Conservation (phyloP, 2,329 filamentous ascomycete species). For the Rhinocladiella similis region DNA sequence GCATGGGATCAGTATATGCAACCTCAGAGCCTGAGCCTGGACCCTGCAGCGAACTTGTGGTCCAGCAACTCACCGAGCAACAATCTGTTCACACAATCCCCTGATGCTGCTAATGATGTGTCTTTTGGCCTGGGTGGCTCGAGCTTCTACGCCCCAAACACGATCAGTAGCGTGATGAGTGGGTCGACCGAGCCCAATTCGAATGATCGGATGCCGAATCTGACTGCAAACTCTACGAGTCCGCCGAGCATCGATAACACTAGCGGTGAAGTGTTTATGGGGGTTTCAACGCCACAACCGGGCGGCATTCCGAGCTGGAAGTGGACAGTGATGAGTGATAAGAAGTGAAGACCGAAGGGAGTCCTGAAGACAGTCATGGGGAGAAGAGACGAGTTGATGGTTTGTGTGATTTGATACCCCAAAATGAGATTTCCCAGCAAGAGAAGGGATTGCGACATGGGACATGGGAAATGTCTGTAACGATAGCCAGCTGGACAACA, state of each 20-base stretch:
- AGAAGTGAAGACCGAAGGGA: conserved; percentile 6
- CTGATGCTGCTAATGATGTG: conserved; percentile 11
- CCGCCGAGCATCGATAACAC: conserved; percentile 14
- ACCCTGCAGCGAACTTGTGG: conserved; percentile 43
- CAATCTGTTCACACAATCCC: conserved; percentile 23
- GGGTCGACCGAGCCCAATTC: conserved; percentile 19
- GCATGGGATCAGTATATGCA: conserved; percentile 71
- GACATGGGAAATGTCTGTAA: background rate
- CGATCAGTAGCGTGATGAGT: conserved; percentile 12
- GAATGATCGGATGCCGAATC: conserved; percentile 16
- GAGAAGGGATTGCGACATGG: background rate
- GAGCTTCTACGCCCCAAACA: conserved; percentile 18
- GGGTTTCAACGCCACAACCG: conserved; percentile 26
- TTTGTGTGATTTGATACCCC: background rate
- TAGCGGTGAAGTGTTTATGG: conserved; percentile 31
- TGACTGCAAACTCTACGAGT: conserved; percentile 13
- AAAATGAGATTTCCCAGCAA: background rate
- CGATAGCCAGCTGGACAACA: background rate
- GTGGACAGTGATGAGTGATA: conserved; percentile 28
- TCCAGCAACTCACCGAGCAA: conserved; percentile 19
- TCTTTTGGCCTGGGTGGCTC: conserved; percentile 17
- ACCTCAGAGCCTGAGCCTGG: conserved; percentile 47
- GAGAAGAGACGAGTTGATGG: background rate
- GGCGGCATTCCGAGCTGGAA: conserved; percentile 27
- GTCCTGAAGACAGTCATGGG: background rate